Evolutionary conservation across 163 green algal genomes (phyloP).

Genomic region (Scenedesmus sp.): DNA sequence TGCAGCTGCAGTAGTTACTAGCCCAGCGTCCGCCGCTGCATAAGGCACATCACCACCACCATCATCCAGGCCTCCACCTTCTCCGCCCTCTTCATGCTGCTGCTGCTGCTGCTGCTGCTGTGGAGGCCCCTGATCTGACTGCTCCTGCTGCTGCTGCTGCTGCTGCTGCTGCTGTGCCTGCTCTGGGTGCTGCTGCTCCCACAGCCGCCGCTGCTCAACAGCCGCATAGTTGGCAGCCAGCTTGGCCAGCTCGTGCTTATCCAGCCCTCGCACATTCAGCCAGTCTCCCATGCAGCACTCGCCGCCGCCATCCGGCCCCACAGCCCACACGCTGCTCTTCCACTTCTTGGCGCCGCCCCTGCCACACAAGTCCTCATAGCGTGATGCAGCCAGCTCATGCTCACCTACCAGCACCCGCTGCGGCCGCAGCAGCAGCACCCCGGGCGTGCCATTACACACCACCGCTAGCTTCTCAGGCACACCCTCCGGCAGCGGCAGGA

Average conservation of each 20-base stretch:
- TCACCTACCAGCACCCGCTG: conserved; percentile 76
- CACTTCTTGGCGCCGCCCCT: conserved; percentile 92
- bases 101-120: neutral
- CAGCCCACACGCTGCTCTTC: conserved; percentile 82
- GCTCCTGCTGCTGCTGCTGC: neutral
- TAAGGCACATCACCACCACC: too few species aligned
- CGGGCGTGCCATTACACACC: conserved; percentile 74
- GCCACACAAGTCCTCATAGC: conserved; percentile 87
- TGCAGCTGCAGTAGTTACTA: neutral
- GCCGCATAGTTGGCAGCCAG: conserved; percentile 71
- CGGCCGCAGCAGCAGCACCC: conserved; percentile 70
- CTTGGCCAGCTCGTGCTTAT: conserved; percentile 67
- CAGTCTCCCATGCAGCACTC: conserved; percentile 72
- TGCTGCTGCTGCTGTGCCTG: neutral
- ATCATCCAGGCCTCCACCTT: neutral
- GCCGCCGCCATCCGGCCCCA: conserved; percentile 56
- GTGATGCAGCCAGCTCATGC: conserved; percentile 70
- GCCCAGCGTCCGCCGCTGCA: neutral
- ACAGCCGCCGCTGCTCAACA: conserved; percentile 63
- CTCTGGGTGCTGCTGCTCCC: conserved; percentile 41
- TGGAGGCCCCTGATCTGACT: too few species aligned
- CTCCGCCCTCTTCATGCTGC: neutral
- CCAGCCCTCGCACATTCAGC: conserved; percentile 70
- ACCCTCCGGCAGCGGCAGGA: conserved; percentile 77
- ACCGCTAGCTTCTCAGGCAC: conserved; percentile 75